Percentiles rank a stretch among this genome's conserved stretches.
phyloP scores from a whole-genome alignment of 345 rosid species.

The Noccaea bulbosa region DNA sequence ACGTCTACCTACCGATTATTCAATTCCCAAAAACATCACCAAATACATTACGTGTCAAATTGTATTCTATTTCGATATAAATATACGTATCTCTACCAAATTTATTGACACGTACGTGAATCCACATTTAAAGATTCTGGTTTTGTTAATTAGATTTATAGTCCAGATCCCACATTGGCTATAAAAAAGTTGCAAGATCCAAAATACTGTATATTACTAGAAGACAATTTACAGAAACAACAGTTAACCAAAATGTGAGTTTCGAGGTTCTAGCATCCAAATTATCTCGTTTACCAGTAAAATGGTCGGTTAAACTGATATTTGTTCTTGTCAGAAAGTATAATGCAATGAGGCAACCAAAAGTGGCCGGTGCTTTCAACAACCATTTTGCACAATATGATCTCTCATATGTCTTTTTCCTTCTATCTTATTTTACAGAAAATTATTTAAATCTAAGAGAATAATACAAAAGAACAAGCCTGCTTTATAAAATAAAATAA shows the following conservation, averaged over 20 bases:
- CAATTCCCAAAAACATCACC: background rate
- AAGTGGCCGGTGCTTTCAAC: constrained; percentile 28
- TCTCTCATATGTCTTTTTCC: constrained; percentile 17
- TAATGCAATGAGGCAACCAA: constrained; percentile 1
- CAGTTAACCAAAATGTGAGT: background rate
- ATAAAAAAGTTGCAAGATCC: constrained; percentile 24
- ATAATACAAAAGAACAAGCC: background rate
- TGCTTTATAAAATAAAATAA: constrained; percentile 15
- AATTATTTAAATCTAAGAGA: constrained; percentile 1
- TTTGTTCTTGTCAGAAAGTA: background rate
- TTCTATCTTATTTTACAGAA: background rate
- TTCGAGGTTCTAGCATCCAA: constrained; percentile 16
- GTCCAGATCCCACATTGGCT: constrained; percentile 34
- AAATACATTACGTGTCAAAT: constrained; percentile 27
- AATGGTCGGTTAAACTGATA: constrained; percentile 24
- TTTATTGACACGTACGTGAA: constrained; percentile 25
- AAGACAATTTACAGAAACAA: background rate
- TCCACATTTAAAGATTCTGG: constrained; percentile 13
- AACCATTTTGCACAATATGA: constrained; percentile 1
- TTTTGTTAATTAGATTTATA: background rate
- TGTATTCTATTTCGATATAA: background rate
- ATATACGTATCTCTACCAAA: constrained; percentile 10
- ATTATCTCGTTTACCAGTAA: background rate
- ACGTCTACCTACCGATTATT: constrained; percentile 5
- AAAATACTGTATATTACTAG: background rate